phyloP scores from a whole-genome alignment of 2,329 filamentous ascomycete genomes.

The Xylariaceae sp. region DNA sequence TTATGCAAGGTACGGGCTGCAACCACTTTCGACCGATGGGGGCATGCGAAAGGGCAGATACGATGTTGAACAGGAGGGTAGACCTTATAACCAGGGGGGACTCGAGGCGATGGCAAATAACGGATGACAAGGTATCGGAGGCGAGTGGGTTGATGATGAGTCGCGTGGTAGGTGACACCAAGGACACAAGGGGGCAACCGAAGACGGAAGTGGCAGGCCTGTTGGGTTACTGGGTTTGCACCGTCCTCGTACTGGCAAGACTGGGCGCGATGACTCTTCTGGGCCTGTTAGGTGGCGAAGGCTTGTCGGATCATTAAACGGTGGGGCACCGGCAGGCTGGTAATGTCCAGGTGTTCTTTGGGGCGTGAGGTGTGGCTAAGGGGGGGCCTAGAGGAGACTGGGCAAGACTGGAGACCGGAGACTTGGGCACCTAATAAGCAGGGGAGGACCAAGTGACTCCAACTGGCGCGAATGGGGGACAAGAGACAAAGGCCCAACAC shows the following conservation, averaged over 20 bases:
- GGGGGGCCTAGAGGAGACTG: conserved; percentile 12
- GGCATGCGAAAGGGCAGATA: conserved; percentile 17
- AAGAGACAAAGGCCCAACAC: conserved; percentile 10
- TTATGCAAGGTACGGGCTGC: conserved; percentile 32
- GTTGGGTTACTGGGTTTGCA: too few relatives aligned
- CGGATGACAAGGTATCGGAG: conserved; percentile 10
- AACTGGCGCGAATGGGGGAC: conserved; percentile 17
- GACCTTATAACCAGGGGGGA: conserved; percentile 20
- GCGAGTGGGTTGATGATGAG: conserved; percentile 17
- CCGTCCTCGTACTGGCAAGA: too few relatives aligned
- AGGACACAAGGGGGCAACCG: conserved; percentile 17
- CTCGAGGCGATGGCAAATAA: conserved; percentile 20
- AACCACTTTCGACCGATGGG: conserved; percentile 22
- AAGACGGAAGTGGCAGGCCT: conserved; percentile 18
- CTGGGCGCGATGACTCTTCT: conserved; percentile 31
- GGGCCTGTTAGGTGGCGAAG: conserved; percentile 30
- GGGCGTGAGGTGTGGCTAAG: conserved; percentile 1
- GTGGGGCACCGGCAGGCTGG: conserved; percentile 22
- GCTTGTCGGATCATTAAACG: conserved; percentile 6
- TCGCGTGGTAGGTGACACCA: conserved; percentile 16
- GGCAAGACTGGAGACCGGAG: not conserved
- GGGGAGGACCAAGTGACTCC: conserved; percentile 16
- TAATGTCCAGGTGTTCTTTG: too few relatives aligned
- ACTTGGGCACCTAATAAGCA: not conserved
- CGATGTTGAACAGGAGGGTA: conserved; percentile 11